phyloP scores from a whole-genome alignment of 768 basidiomycete species.

The Mrakia gelida region DNA sequence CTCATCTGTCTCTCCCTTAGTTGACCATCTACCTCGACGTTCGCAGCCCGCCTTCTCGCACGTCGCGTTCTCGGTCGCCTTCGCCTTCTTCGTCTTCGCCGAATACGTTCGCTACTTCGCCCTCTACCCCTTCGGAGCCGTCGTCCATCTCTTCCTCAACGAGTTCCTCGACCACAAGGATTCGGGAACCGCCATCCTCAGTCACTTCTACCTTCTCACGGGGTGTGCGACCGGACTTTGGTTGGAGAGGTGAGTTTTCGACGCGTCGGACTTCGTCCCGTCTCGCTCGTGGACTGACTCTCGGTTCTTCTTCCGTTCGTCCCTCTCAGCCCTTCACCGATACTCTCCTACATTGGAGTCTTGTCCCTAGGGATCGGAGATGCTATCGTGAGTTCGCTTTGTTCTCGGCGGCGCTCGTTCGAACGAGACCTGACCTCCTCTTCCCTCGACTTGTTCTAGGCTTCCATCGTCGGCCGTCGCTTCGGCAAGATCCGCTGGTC shows the following conservation, averaged over 20 bases:
- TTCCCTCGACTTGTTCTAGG: slow-evolving; percentile 49
- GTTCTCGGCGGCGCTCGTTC: neutral
- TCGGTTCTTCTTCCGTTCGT: neutral
- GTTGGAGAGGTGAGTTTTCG: slow-evolving; percentile 76
- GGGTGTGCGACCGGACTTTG: slow-evolving; percentile 92
- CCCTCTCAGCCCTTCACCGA: slow-evolving; percentile 48
- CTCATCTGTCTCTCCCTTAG: neutral
- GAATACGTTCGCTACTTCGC: slow-evolving; percentile 99
- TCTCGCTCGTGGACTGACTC: neutral
- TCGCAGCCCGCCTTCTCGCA: slow-evolving; percentile 91
- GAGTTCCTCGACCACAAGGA: slow-evolving; percentile 96
- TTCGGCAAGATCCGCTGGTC: slow-evolving; percentile 81
- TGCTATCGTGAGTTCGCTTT: slow-evolving; percentile 62
- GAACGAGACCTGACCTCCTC: neutral
- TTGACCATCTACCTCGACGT: neutral
- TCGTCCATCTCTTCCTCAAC: slow-evolving; percentile 91
- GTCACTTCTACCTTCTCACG: slow-evolving; percentile 93
- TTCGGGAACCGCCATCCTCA: slow-evolving; percentile 88
- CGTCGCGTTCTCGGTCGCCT: slow-evolving; percentile 88
- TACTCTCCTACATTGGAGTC: slow-evolving; percentile 75
- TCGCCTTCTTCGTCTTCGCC: slow-evolving; percentile 89
- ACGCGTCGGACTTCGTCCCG: neutral
- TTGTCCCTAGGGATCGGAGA: slow-evolving; percentile 88
- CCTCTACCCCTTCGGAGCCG: slow-evolving; percentile 89
- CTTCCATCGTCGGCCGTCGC: slow-evolving; percentile 85